phyloP scores from a whole-genome alignment of 2,329 filamentous ascomycete genomes.

The Colletotrichum echinochloae region DNA sequence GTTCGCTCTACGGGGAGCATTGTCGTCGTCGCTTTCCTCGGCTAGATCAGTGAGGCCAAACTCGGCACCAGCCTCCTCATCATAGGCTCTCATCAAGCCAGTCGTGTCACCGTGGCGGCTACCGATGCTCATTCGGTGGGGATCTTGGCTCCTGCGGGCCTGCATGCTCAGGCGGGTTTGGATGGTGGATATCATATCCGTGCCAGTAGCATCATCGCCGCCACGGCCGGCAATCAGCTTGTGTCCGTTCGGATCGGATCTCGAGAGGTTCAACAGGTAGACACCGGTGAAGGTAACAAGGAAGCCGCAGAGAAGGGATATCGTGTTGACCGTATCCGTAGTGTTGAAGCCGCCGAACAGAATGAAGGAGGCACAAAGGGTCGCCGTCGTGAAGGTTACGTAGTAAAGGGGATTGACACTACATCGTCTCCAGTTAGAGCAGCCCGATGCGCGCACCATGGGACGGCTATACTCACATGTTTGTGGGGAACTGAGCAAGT shows the following conservation, averaged over 20 bases:
- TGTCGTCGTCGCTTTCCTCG: slow-evolving; percentile 79
- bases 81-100: slow-evolving; percentile 88
- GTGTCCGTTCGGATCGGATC: slow-evolving; percentile 86
- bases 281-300: slow-evolving; percentile 95
- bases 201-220: slow-evolving; percentile 83
- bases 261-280: slow-evolving; percentile 95
- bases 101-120: slow-evolving; percentile 78
- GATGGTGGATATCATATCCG: slow-evolving; percentile 88
- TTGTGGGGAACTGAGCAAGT: slow-evolving; percentile 94
- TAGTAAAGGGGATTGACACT: slow-evolving; percentile 98
- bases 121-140: slow-evolving; percentile 70
- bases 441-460: slow-evolving; percentile 1
- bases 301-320: slow-evolving; percentile 93
- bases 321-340: slow-evolving; percentile 88
- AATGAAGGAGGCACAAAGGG: slow-evolving; percentile 93
- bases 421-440: slow-evolving; percentile 27
- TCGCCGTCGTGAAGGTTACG: slow-evolving; percentile 96
- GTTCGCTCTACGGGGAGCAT: slow-evolving; percentile 51
- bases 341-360: slow-evolving; percentile 98
- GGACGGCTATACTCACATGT: slow-evolving; percentile 77
- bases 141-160: slow-evolving; percentile 78
- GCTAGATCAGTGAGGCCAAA: slow-evolving; percentile 84
- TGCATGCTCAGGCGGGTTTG: slow-evolving; percentile 97
- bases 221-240: slow-evolving; percentile 71
- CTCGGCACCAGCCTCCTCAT: slow-evolving; percentile 80